Conservation (phyloP, 2,329 filamentous ascomycete species). For the Penicillium psychrosexuale region DNA sequence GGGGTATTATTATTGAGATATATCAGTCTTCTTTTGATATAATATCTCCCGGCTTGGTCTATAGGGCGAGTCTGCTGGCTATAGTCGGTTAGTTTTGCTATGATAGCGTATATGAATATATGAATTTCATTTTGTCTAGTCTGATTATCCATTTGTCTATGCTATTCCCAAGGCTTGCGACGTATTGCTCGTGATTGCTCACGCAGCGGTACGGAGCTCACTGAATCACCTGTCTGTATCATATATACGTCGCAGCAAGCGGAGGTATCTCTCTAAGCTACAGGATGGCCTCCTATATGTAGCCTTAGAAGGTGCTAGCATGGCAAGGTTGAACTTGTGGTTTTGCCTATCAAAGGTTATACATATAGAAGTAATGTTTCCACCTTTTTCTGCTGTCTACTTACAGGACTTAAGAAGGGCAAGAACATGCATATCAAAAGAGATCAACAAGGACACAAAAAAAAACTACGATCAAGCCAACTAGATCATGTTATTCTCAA, state of each 20-base stretch:
- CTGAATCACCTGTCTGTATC: not conserved
- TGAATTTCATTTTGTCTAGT: not conserved
- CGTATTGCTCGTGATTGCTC: not conserved
- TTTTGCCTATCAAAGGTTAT: not conserved
- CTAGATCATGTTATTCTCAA: too few species aligned
- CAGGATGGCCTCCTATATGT: not conserved
- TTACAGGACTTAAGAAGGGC: too few species aligned
- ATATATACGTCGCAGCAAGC: not conserved
- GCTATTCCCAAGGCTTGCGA: not conserved
- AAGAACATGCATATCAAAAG: too few species aligned
- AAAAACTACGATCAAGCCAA: too few species aligned
- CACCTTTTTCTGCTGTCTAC: too few species aligned
- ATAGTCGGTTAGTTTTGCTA: not conserved
- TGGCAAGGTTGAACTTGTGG: not conserved
- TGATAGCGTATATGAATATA: not conserved
- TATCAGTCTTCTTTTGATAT: not conserved
- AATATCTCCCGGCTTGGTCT: not conserved
- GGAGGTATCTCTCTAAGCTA: not conserved
- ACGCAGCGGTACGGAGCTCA: not conserved
- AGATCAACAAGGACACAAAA: too few species aligned
- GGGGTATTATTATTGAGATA: slow-evolving; percentile 58
- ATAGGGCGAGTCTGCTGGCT: not conserved
- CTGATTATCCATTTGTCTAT: not conserved
- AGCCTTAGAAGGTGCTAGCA: not conserved
- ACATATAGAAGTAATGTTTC: too few species aligned